Evolutionary conservation across 2,329 filamentous ascomycete species (phyloP), one percentile per base, ranked within the genome.

Genomic region (Arthrinium puccinioides): DNA sequence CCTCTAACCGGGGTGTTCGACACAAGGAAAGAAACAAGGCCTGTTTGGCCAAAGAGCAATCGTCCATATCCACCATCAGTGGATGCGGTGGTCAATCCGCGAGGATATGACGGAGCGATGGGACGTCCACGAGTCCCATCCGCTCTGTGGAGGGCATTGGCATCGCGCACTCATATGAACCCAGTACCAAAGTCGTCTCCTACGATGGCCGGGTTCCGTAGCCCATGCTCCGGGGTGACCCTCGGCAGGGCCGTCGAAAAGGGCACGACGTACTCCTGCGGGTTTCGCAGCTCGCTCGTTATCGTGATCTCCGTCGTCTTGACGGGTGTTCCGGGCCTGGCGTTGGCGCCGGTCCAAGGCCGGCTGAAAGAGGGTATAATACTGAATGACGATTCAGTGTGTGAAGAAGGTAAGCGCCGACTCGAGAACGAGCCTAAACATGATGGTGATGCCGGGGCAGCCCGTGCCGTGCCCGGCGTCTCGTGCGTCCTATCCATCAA

Each of bases 361-460:
- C 40, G 40, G 24, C 40, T 42, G 32, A 42, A 42, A 11, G 40
- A 42, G 3, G 40, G 40, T 18, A 42, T n/a, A n/a, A n/a, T 20
- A 15, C 27, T 21, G 25, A 42, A 42, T 9, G 39, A 36, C 14
- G 40, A 40, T 6, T 40, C 31, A 5, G 26, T 6, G 6, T 27
- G 25, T 16, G 24, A 6, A 11, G 34, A 25, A 7, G 20, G 34
- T 16, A 25, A 15, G 14, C 10, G 15, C n/a, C 11, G 3, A 14
- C 21, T 24, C 8, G 18, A 14, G 6, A 21, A 23, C 24, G 31
- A 10, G 21, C 24, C 10, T 14, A 20, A n/a, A 35, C 21, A 14
- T 21, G 32, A 5, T n/a, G 32, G 8, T 9, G 27, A 15, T 15
- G 16, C 9, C 8, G 27, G 27, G n/a, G n/a, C n/a, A n/a, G 16